phyloP scores from a whole-genome alignment of 1,139 yeast genomes.

The Cylindricascospora bacillispora region DNA sequence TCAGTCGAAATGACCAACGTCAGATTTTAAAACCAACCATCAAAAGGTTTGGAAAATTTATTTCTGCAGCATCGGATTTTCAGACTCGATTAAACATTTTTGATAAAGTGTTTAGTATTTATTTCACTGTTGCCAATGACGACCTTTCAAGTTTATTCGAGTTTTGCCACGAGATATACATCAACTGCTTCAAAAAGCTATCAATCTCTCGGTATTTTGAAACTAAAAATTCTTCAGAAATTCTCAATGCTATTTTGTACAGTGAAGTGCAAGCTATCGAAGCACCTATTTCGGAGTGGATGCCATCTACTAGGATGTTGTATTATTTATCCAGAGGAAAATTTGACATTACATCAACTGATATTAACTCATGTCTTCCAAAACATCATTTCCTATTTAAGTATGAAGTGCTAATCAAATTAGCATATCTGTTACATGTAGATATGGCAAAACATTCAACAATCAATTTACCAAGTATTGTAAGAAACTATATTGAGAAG shows the following conservation, averaged over 20 bases:
- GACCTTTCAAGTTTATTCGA: slow-evolving; percentile 9
- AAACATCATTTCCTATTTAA: slow-evolving; percentile 15
- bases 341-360: slow-evolving; percentile 6
- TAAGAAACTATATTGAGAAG: slow-evolving; percentile 17
- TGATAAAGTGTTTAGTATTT: slow-evolving; percentile 12
- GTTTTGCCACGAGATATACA: slow-evolving; percentile 9
- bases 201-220: slow-evolving; percentile 3
- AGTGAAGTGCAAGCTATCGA: slow-evolving; percentile 7
- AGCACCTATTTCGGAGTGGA: slow-evolving; percentile 8
- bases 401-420: slow-evolving; percentile 23
- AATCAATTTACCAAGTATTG: slow-evolving; percentile 19
- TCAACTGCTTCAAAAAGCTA: slow-evolving; percentile 7
- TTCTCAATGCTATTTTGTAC: slow-evolving; percentile 15
- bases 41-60: slow-evolving; percentile 15
- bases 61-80: slow-evolving; percentile 8
- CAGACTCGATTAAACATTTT: slow-evolving; percentile 8
- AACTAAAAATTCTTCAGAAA: slow-evolving; percentile 11
- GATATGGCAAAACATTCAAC: slow-evolving; percentile 24
- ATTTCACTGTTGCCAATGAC: slow-evolving; percentile 6
- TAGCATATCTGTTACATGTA: slow-evolving; percentile 23
- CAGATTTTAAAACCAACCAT: slow-evolving; percentile 8
- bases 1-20: slow-evolving; percentile 4
- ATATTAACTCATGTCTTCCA: slow-evolving; percentile 11
- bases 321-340: slow-evolving; percentile 17
- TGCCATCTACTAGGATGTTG: slow-evolving; percentile 10